Conservation (phyloP, 2,329 filamentous ascomycete genomes). For the Monilinia vaccinii-corymbosi region DNA sequence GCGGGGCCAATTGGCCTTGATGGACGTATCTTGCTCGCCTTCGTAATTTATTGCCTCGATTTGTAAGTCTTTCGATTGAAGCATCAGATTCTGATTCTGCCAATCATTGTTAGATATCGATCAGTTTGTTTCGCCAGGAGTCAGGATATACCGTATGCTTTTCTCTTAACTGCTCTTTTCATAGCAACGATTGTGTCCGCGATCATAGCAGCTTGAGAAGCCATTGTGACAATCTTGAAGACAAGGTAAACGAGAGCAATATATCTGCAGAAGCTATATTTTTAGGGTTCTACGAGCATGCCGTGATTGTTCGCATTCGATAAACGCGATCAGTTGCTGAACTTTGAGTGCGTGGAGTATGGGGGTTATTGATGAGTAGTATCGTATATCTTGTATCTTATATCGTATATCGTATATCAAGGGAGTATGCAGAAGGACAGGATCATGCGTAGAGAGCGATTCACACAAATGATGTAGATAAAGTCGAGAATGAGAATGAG, state of each 20-base stretch:
- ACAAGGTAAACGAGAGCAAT: not conserved
- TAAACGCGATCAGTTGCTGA: not conserved
- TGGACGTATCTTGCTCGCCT: slow-evolving; percentile 63
- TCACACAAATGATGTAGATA: slow-evolving; percentile 1
- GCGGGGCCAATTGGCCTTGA: slow-evolving; percentile 58
- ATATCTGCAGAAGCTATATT: not conserved
- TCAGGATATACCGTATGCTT: slow-evolving; percentile 47
- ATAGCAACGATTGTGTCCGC: slow-evolving; percentile 58
- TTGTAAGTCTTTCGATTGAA: slow-evolving; percentile 58
- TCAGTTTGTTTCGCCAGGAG: slow-evolving; percentile 15
- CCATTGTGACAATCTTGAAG: slow-evolving; percentile 32
- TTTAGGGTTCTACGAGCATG: not conserved
- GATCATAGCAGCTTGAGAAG: slow-evolving; percentile 52
- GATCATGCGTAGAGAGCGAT: not conserved
- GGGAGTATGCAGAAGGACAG: not conserved
- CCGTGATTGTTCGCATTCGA: slow-evolving; percentile 2
- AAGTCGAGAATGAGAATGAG: slow-evolving; percentile 6
- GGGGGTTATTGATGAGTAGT: not conserved
- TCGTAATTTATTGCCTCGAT: slow-evolving; percentile 73
- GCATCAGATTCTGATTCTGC: slow-evolving; percentile 72
- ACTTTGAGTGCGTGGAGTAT: slow-evolving; percentile 2
- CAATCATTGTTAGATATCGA: slow-evolving; percentile 12
- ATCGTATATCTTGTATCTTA: no score
- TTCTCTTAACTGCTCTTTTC: slow-evolving; percentile 58
- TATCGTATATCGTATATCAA: not conserved